phyloP scores from a whole-genome alignment of 768 basidiomycete species.

The Boletus subcaerulescens region DNA sequence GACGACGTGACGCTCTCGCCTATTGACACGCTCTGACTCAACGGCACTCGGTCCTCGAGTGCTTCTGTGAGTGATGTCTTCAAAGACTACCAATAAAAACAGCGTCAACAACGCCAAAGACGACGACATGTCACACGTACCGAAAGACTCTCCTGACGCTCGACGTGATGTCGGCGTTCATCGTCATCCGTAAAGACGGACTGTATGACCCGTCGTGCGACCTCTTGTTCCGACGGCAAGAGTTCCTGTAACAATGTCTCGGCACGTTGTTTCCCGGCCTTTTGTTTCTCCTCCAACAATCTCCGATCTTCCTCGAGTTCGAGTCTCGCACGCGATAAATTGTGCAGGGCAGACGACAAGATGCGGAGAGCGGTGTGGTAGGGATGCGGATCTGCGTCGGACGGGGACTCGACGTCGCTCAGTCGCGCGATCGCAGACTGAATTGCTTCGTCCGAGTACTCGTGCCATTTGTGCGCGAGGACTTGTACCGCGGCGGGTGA shows the following conservation, averaged over 20 bases:
- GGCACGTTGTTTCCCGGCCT: slow-evolving; percentile 47
- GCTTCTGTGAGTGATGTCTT: slow-evolving; percentile 47
- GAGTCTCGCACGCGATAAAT: slow-evolving; percentile 50
- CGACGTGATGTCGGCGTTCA: slow-evolving; percentile 45
- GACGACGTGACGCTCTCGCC: slow-evolving; percentile 23
- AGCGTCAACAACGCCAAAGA: background rate
- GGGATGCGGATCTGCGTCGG: slow-evolving; percentile 47
- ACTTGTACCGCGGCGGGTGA: slow-evolving; percentile 43
- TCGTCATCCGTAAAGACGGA: slow-evolving; percentile 55
- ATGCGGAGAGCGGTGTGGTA: slow-evolving; percentile 68
- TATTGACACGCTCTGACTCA: slow-evolving; percentile 24
- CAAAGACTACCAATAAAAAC: slow-evolving; percentile 34
- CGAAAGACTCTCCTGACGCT: slow-evolving; percentile 55
- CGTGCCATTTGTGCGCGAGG: slow-evolving; percentile 72
- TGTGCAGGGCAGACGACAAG: slow-evolving; percentile 64
- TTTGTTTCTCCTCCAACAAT: slow-evolving; percentile 58
- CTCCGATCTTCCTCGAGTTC: slow-evolving; percentile 64
- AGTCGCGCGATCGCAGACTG: slow-evolving; percentile 58
- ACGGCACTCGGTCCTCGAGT: slow-evolving; percentile 47
- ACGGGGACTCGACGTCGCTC: slow-evolving; percentile 42
- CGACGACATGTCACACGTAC: slow-evolving; percentile 36
- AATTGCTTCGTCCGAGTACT: slow-evolving; percentile 72
- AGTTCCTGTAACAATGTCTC: slow-evolving; percentile 57
- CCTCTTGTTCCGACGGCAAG: slow-evolving; percentile 57
- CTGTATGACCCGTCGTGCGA: slow-evolving; percentile 65